These are phyloP conservation scores for Pseudocercospora cruenta DNA, from an alignment of 2,329 filamentous ascomycete genomes.

Conservation along the genomic window DNA sequence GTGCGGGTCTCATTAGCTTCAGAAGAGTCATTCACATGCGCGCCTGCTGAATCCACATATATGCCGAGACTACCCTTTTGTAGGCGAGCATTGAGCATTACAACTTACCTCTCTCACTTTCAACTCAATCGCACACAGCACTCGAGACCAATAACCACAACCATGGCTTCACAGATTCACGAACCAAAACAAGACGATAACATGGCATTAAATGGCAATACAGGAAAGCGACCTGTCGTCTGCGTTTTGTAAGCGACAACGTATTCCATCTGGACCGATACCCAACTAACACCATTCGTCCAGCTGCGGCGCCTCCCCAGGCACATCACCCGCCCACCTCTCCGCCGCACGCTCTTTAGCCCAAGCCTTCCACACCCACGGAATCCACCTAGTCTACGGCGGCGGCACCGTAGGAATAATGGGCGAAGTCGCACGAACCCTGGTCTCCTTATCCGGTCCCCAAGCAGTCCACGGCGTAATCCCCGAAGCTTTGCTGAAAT, in stretches of 20 bases:
- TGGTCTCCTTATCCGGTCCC: slow-evolving; percentile 81
- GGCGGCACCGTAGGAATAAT: slow-evolving; percentile 94
- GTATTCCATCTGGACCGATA: too few species aligned
- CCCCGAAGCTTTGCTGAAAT: slow-evolving; percentile 73
- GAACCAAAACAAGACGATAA: slow-evolving; percentile 13
- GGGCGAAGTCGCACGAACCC: slow-evolving; percentile 87
- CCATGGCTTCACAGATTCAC: slow-evolving; percentile 10
- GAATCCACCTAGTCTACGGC: slow-evolving; percentile 88
- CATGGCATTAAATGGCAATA: slow-evolving; percentile 16
- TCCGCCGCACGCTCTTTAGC: slow-evolving; percentile 78
- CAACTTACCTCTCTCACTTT: not conserved
- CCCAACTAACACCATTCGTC: slow-evolving; percentile 11
- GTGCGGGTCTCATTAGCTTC: slow-evolving; percentile 1
- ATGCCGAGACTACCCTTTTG: not conserved
- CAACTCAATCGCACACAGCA: not conserved
- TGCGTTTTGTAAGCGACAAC: slow-evolving; percentile 83
- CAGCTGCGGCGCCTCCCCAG: slow-evolving; percentile 79
- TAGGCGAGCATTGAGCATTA: not conserved
- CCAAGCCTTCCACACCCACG: slow-evolving; percentile 70
- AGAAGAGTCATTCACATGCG: slow-evolving; percentile 18
- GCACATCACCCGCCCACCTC: slow-evolving; percentile 73
- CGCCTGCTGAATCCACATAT: not conserved
- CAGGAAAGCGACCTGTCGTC: slow-evolving; percentile 63
- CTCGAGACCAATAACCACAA: not conserved
- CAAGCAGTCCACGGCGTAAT: slow-evolving; percentile 90